Evolutionary conservation across 768 basidiomycete genomes (phyloP).

Genomic region (Leccinum incarnatum): DNA sequence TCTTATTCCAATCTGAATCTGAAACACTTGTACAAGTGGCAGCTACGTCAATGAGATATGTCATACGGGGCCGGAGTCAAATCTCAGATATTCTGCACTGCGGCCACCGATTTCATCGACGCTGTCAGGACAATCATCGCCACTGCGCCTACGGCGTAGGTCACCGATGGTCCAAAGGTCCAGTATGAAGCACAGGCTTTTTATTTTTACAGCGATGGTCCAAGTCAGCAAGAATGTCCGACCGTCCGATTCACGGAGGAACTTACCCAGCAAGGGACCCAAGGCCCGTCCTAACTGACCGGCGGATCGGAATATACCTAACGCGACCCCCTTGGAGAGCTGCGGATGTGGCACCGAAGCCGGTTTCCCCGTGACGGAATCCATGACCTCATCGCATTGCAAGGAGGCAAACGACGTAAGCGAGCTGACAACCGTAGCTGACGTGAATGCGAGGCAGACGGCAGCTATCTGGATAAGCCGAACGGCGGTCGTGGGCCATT

Average conservation of each 20-base stretch:
- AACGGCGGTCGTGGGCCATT: slow-evolving; percentile 43
- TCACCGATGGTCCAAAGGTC: slow-evolving; percentile 79
- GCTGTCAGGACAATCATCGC: slow-evolving; percentile 62
- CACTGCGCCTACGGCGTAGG: slow-evolving; percentile 63
- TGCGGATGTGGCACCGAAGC: slow-evolving; percentile 51
- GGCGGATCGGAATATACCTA: slow-evolving; percentile 86
- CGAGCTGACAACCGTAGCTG: slow-evolving; percentile 92
- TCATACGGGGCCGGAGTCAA: background rate
- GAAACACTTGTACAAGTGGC: slow-evolving; percentile 1
- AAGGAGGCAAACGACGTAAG: slow-evolving; percentile 88
- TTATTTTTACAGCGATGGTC: slow-evolving; percentile 41
- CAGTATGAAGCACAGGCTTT: slow-evolving; percentile 84
- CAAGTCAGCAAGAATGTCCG: slow-evolving; percentile 10
- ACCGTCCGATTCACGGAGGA: slow-evolving; percentile 2
- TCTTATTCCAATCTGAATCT: slow-evolving; percentile 6
- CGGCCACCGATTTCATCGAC: slow-evolving; percentile 52
- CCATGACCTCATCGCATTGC: slow-evolving; percentile 78
- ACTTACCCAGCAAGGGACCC: slow-evolving; percentile 83
- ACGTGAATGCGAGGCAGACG: slow-evolving; percentile 87
- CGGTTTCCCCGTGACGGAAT: slow-evolving; percentile 56
- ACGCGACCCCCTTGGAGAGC: slow-evolving; percentile 78
- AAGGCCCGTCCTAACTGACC: slow-evolving; percentile 93
- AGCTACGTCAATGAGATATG: background rate
- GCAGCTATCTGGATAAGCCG: slow-evolving; percentile 67
- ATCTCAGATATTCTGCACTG: slow-evolving; percentile 1